Base-by-base conservation (phyloP, 2,329 filamentous ascomycete genomes). In the Penicillium corylophilum region DNA sequence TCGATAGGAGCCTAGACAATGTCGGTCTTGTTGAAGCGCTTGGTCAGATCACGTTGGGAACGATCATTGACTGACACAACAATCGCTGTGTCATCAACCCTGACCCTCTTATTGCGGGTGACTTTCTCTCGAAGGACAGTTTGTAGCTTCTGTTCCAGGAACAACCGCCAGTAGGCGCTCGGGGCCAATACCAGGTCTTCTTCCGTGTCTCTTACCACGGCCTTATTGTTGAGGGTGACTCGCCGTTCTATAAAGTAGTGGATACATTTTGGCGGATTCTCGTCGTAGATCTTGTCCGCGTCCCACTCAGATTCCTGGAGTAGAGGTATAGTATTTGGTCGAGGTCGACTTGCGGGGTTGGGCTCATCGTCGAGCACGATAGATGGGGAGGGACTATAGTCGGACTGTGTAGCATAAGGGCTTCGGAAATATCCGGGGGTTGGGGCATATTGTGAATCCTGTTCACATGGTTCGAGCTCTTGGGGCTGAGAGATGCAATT, bases 1-100 rank as follows among this genome's bases (percentile, higher is more conserved):
- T 66, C 65, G 47, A 71, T 57, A 13, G 65, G 28, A 15, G 59
- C 50, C 64, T 55, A 67, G 49, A 64, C 55, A 55, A 69, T 65
- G 41, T 68, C 51, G 20, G 57, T 50, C 9, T 64, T 50, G 6
- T 68, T 44, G 48, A 65, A 68, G 18, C 54, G 59, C 46, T 68
- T 69, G 3, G 52, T 63, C 46, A 68, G 56, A 52, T 69, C 62
- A 45, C 62, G 57, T 46, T 68, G 43, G 16, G 63, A 63, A 39
- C 63, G 59, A 49, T 65, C 48, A 31, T 57, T 68, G 36, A 66
- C 61, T 10, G 52, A 63, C 8, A 62, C 55, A 9, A 62, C 55
- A 38, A 66, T 56, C 1, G 50, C 38, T 16, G 46, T 53, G 6
- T 53, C 20, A 16, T 35, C 33, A 1, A 35, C 6, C 33, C n/a